phyloP scores from a whole-genome alignment of 257 asterid species.

The Forsythia viridissima region DNA sequence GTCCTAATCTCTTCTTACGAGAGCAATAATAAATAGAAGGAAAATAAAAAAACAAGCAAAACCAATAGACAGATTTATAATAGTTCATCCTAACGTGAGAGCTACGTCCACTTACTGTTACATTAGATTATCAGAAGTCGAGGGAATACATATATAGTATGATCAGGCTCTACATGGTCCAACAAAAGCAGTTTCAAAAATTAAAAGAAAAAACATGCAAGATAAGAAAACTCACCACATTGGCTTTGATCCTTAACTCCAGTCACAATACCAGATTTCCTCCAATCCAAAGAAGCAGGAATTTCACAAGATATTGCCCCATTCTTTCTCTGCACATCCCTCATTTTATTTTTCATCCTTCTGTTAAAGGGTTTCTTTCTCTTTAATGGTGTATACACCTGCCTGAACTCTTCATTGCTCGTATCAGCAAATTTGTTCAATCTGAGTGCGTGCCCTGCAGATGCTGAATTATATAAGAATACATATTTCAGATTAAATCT shows the following conservation, averaged over 20 bases:
- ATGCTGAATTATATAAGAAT: constrained; percentile 24
- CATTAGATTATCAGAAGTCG: not conserved
- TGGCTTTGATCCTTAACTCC: not conserved
- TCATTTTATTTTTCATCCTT: constrained; percentile 8
- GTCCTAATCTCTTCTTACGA: too few relatives aligned
- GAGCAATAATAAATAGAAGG: too few relatives aligned
- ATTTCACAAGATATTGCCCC: constrained; percentile 26
- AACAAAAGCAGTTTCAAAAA: not conserved
- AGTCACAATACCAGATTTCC: not conserved
- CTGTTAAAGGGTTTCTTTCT: constrained; percentile 17
- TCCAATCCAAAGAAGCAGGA: constrained; percentile 23
- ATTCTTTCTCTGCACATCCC: not conserved
- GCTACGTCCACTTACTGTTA: too few relatives aligned
- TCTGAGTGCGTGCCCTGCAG: constrained; percentile 21
- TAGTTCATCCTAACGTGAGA: too few relatives aligned
- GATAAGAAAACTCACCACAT: not conserved
- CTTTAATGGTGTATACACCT: constrained; percentile 6
- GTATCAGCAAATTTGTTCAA: constrained; percentile 40
- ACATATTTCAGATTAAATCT: constrained; percentile 29
- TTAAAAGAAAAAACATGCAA: not conserved
- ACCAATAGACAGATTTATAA: not conserved
- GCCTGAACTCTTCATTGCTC: constrained; percentile 41
- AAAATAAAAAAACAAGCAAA: not conserved
- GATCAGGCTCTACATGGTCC: not conserved
- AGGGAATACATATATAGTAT: not conserved